Evolutionary conservation across 345 rosid species (phyloP), one percentile per base, ranked within the genome.

Genomic region (Salix udensis): DNA sequence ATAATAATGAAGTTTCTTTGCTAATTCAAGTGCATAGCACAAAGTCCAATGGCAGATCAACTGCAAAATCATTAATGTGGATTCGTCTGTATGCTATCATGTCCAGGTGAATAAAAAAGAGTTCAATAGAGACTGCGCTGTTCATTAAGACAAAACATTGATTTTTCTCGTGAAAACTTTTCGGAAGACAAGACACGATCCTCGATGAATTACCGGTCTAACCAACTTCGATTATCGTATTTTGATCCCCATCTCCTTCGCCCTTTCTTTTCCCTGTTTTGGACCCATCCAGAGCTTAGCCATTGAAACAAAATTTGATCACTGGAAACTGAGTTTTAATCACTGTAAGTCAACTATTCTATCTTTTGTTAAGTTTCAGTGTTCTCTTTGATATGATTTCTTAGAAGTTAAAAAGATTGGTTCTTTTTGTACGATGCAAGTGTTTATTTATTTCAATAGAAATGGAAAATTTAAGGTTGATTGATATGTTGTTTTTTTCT

Each of bases 161-260:
- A 75, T 34, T 67, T 67, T 24, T 24, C 4, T 52, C 66, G 72
- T 67, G 78, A 75, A 65, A 66, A 13, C 66, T n/a, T 74, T 26
- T 16, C 21, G 21, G 24, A 19, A 44, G 30, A 21, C 16, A 13
- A 40, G 18, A 30, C 62, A 64, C 53, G 28, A 62, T 74, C 14
- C 14, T 31, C 21, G 28, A 18, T 39, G 28, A 73, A 61, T 58
- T 12, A 2, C 46, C 16, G 24, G 44, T 15, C 5, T 6, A 26
- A 18, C 14, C 50, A 6, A 9, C 21, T 26, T 72, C 52, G 23
- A 50, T 26, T 21, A 19, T 34, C 19, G 0, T 36, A 19, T 23
- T 16, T 40, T 9, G 4, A 48, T 73, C 11, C 53, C 55, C n/a
- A 50, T 50, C 16, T 50, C 55, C 55, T 5, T 50, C 55, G 21